Percentiles rank a stretch among this genome's conserved stretches.
Evolutionary conservation across 768 basidiomycete species (phyloP).

Genomic region (Infundibulicybe gibba): DNA sequence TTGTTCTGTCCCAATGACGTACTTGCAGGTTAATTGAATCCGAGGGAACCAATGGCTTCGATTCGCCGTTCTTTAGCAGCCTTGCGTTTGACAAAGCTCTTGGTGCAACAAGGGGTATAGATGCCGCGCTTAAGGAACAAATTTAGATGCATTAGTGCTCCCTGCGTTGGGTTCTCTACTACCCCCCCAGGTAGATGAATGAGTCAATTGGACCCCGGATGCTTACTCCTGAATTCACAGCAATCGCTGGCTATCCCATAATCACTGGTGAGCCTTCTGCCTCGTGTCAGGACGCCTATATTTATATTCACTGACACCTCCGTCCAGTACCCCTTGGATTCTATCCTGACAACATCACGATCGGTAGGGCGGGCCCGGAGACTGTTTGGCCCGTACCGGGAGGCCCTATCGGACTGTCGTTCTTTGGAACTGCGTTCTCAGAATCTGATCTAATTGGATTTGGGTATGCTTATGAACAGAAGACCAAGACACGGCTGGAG

Average conservation of each 20-base stretch:
- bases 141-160: conserved; percentile 50
- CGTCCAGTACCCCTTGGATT: conserved; percentile 57
- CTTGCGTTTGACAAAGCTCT: conserved; percentile 42
- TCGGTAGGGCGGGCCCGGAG: conserved; percentile 31
- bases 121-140: conserved; percentile 42
- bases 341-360: conserved; percentile 42
- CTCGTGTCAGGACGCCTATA: neutral
- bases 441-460: conserved; percentile 55
- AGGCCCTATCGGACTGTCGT: conserved; percentile 59
- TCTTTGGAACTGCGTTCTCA: conserved; percentile 59
- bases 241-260: conserved; percentile 65
- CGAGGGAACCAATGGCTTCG: conserved; percentile 36
- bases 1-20: neutral
- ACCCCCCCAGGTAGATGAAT: conserved; percentile 24
- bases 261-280: conserved; percentile 41
- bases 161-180: conserved; percentile 37
- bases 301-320: no score
- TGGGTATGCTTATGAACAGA: conserved; percentile 66
- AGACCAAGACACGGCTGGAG: conserved; percentile 46
- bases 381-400: conserved; percentile 50
- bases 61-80: conserved; percentile 41
- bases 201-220: neutral
- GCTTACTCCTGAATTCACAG: conserved; percentile 21
- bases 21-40: conserved; percentile 30
- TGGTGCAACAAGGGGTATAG: conserved; percentile 50